Evolutionary conservation across 2,329 filamentous ascomycete genomes (phyloP).

Genomic region (Orbilia blumenaviensis): DNA sequence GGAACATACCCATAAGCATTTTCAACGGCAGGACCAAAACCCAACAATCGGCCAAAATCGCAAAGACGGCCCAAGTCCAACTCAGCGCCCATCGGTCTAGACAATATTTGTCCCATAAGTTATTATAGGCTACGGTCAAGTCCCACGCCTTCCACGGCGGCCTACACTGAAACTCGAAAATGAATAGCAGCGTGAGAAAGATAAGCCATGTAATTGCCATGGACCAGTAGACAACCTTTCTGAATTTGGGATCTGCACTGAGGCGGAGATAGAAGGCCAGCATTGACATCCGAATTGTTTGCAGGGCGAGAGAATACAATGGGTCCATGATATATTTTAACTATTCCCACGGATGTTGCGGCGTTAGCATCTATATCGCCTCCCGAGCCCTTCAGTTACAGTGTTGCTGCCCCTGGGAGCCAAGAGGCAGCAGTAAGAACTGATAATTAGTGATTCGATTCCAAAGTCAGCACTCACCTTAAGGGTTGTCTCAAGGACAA

Average conservation of each 20-base stretch:
- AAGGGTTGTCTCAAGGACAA: background rate
- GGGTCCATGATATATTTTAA: constrained; percentile 27
- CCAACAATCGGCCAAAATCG: constrained; percentile 34
- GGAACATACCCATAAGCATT: constrained; percentile 35
- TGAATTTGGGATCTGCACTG: constrained; percentile 22
- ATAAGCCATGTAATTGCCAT: constrained; percentile 15
- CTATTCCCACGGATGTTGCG: background rate
- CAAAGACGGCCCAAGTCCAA: constrained; percentile 27
- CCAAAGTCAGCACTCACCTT: background rate
- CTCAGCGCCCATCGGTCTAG: constrained; percentile 23
- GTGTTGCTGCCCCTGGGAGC: no score
- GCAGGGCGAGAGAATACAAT: constrained; percentile 16
- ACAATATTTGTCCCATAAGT: constrained; percentile 19
- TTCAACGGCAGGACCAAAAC: constrained; percentile 28
- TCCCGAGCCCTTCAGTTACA: background rate
- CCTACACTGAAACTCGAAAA: constrained; percentile 17
- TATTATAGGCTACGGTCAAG: constrained; percentile 7
- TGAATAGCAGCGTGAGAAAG: background rate
- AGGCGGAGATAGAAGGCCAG: constrained; percentile 37
- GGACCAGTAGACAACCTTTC: constrained; percentile 10
- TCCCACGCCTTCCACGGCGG: constrained; percentile 24
- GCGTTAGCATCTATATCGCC: background rate
- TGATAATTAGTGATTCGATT: background rate
- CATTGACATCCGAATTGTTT: constrained; percentile 26
- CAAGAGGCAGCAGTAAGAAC: background rate